Conservation (phyloP, 345 rosid genomes). For the Murraya koenigii region DNA sequence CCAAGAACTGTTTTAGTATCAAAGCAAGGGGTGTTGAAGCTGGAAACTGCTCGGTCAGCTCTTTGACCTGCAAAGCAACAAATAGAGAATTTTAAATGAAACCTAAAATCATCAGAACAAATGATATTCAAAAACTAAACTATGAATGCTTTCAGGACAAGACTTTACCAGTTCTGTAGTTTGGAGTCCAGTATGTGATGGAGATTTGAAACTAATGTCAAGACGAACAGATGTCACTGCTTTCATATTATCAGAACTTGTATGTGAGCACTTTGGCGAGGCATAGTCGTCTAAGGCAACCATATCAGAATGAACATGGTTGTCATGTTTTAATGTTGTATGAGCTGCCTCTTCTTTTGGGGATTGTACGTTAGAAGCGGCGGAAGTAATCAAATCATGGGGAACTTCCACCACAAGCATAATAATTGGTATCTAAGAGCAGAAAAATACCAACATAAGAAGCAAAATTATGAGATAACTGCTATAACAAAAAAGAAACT, state of each 20-base stretch:
- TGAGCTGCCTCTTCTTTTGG: conserved; percentile 55
- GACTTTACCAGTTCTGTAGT: conserved; percentile 78
- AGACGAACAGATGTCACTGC: conserved; percentile 72
- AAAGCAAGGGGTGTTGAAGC: conserved; percentile 95
- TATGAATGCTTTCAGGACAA: neutral
- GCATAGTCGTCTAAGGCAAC: conserved; percentile 51
- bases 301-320: conserved; percentile 34
- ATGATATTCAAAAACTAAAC: neutral
- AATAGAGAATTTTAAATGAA: neutral
- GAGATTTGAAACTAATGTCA: conserved; percentile 89
- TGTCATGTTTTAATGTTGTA: conserved; percentile 41
- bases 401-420: conserved; percentile 98
- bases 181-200: conserved; percentile 93
- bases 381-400: conserved; percentile 57
- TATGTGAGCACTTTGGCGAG: conserved; percentile 41
- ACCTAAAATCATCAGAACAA: neutral
- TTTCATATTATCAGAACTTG: conserved; percentile 33
- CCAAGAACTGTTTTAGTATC: conserved; percentile 95
- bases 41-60: conserved; percentile 88
- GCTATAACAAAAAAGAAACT: conserved; percentile 15
- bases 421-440: conserved; percentile 80
- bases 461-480: conserved; percentile 14
- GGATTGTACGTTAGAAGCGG: conserved; percentile 56
- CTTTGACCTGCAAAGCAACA: conserved; percentile 63
- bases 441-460: conserved; percentile 20